A percentile compares a stretch with the other conserved stretches of the same genome.
Conservation (phyloP, 306 rosid species). For the Corylus avellana region DNA sequence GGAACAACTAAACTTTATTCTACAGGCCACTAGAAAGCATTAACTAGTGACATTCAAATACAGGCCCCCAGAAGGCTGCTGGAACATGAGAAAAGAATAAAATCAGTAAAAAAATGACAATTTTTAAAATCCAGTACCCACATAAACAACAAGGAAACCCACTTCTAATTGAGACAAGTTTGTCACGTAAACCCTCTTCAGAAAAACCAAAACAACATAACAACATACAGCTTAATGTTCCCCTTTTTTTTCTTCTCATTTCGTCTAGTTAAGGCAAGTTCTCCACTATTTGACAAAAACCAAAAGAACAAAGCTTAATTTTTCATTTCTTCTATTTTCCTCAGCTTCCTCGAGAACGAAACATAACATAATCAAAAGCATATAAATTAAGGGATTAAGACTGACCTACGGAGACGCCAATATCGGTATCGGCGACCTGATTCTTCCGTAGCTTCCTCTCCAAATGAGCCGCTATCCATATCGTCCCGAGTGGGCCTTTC, state of each 20-base stretch:
- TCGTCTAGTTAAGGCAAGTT: background rate
- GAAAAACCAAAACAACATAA: slow-evolving; percentile 2
- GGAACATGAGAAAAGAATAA: background rate
- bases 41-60: background rate
- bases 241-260: background rate
- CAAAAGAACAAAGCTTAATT: background rate
- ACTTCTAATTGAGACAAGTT: background rate
- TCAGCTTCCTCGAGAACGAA: background rate
- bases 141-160: background rate
- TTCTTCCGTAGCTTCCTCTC: slow-evolving; percentile 98
- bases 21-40: background rate
- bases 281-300: slow-evolving; percentile 3
- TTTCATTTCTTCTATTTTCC: background rate
- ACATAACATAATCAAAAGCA: slow-evolving; percentile 1
- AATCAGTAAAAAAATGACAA: background rate
- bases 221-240: background rate
- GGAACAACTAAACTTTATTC: background rate
- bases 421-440: slow-evolving; percentile 99
- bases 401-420: slow-evolving; percentile 98
- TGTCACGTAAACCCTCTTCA: background rate
- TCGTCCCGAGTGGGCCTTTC: slow-evolving; percentile 98
- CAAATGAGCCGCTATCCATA: slow-evolving; percentile 99
- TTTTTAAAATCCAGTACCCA: background rate
- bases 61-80: background rate
- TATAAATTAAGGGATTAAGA: slow-evolving; percentile 18